Conservation (phyloP, 2,329 filamentous ascomycete species). For the Talaromyces sp. region DNA sequence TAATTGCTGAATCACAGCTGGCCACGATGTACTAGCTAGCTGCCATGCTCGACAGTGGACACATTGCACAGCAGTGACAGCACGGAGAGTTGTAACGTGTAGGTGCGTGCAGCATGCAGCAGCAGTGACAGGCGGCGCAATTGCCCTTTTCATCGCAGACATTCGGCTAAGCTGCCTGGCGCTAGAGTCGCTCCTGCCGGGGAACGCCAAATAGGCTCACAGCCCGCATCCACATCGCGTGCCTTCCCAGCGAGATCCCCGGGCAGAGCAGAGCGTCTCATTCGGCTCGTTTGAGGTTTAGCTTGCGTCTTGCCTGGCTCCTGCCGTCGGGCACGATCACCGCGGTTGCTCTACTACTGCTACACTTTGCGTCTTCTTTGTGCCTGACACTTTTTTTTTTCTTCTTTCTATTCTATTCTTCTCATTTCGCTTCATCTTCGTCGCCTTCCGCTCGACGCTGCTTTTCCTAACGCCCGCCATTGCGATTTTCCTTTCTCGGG, state of each 20-base stretch:
- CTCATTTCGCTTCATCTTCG: too few relatives aligned
- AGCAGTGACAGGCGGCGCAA: background rate
- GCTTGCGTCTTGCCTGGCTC: too few relatives aligned
- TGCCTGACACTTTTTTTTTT: background rate
- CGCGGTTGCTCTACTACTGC: background rate
- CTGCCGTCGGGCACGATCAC: background rate
- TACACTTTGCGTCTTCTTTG: background rate
- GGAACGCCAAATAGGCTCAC: background rate
- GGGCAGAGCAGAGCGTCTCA: too few relatives aligned
- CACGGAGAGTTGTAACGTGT: too few relatives aligned
- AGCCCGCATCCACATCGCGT: background rate
- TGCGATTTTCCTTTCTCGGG: background rate
- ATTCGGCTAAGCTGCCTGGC: background rate
- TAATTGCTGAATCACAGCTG: background rate
- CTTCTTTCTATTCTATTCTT: background rate
- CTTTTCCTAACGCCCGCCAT: background rate
- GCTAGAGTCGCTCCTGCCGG: background rate
- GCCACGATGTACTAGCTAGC: background rate
- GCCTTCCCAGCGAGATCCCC: background rate
- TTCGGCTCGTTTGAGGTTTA: too few relatives aligned
- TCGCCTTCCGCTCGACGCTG: background rate
- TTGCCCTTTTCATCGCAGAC: background rate
- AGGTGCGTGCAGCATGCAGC: background rate
- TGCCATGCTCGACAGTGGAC: too few relatives aligned
- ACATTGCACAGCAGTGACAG: too few relatives aligned